Percentiles rank a stretch among this genome's conserved stretches.
phyloP scores from a whole-genome alignment of 2,329 filamentous ascomycete species.

The Fusarium gaditjirri region DNA sequence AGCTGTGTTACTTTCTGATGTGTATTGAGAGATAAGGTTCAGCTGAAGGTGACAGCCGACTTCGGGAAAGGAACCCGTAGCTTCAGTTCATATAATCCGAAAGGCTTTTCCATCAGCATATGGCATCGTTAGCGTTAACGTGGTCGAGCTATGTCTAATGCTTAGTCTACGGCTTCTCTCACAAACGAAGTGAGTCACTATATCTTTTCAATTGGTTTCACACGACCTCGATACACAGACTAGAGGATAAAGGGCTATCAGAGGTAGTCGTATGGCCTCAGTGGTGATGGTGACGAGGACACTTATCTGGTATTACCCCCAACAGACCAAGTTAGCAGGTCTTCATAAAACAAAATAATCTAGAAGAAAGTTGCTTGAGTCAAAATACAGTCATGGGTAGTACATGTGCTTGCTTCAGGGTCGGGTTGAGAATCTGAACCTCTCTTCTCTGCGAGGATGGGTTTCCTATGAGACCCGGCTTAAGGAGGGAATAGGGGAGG shows the following conservation, averaged over 20 bases:
- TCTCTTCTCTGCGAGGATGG: neutral
- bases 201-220: neutral
- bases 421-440: neutral
- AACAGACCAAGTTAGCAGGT: neutral
- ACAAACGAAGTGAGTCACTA: no score
- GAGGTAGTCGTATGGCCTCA: neutral
- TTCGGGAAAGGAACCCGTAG: neutral
- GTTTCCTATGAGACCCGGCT: neutral
- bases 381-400: neutral
- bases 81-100: neutral
- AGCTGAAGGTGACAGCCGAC: neutral
- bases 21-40: neutral
- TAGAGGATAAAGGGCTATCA: neutral
- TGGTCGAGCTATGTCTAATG: no score
- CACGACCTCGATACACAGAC: neutral
- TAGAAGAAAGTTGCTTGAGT: neutral
- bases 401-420: neutral
- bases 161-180: neutral
- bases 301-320: neutral
- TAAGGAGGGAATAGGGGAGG: neutral
- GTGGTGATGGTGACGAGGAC: neutral
- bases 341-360: neutral
- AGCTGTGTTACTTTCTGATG: neutral
- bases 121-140: neutral
- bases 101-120: neutral